Evolutionary conservation across 2,329 filamentous ascomycete species (phyloP), one percentile per base, ranked within the genome.

Genomic region (Hyphodiscus sp.): DNA sequence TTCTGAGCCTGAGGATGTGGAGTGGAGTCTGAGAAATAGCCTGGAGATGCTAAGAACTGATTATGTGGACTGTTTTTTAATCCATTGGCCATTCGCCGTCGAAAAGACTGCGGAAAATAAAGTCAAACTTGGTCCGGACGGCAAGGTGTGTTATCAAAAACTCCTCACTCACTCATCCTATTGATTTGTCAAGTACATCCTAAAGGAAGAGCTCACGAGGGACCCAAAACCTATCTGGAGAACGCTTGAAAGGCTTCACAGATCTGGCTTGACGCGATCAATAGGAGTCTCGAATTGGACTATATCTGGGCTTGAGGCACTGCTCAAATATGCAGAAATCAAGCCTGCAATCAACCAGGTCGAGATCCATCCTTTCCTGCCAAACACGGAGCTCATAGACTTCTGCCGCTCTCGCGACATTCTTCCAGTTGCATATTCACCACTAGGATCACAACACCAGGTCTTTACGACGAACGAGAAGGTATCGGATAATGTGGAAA

Each of bases 71-170:
- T 74, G 92, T 52, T 89, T 81, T 67, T 77, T 95, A 30, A 80
- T 95, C 74, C 89, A 95, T 74, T 94, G 89, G 88, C 86, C 88
- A 2, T 75, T 74, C 87, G 52, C 83, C 81, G 53, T 82, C 87
- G 81, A 92, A 89, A 89, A 83, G 70, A 81, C 82, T 47, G 74
- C 81, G n/a, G 84, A 91, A 66, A 68, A 89, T 67, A 84, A 81
- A 65, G 61, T 70, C 41, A 73, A 74, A 49, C 67, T 78, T 55
- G 76, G 75, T 46, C 63, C 73, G 45, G 74, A 80, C 68, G 76
- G 75, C 52, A 78, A 79, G 70, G 74, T 76, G 66, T 50, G 56
- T 48, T 29, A 29, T 47, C 23, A 29, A 15, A 16, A 9, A 1
- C 41, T 33, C 44, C 41, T 41, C 15, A 10, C 42, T 45, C 10